Evolutionary conservation across 495 filamentous ascomycete species (phyloP), one percentile per base, ranked within the genome.

Genomic region (Rhypophila decipiens): DNA sequence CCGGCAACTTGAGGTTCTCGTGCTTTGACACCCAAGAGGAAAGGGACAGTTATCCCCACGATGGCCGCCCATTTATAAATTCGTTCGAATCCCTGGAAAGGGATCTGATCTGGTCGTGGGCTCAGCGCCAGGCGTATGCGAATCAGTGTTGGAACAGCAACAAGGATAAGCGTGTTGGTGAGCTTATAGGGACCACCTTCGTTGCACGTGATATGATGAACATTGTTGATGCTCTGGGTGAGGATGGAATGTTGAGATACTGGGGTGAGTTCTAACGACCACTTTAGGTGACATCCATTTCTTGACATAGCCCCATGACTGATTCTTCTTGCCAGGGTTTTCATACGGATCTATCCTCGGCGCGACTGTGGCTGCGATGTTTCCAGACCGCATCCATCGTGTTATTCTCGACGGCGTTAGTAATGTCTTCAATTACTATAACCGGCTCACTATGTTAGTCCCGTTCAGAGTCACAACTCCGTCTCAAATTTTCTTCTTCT

Each of bases 331-430:
- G 12, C 82, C 17, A 45, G 79, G 77, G 4, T 66, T 76, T 12
- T 79, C 75, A 2, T 83, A 83, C 58, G 80, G 79, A 5, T 77
- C 78, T 15, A 42, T 79, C 9, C 60, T 82, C 0, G 80, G 80
- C 7, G 57, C 69, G 43, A 83, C 57, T 24, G 65, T 67, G 37
- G 66, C 66, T 5, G 53, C 66, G 12, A 63, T 69, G 63, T 68
- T 67, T 37, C 66, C 68, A 11, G 61, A 65, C 33, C 55, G 63
- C 10, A 60, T 71, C 1, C 65, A 57, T 2, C 46, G 62, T 35
- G 38, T 67, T 42, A 44, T 67, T 13, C 48, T 69, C 12, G 66
- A 69, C 44, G 66, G 66, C 24, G 47, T 66, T 5, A 46, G 64
- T 3, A 59, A 71, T 41, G 53, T 57, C 4, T 55, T 64, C 24